Base-by-base conservation (phyloP, 2,329 filamentous ascomycete genomes). In the Purpureocillium takamizusanense region DNA sequence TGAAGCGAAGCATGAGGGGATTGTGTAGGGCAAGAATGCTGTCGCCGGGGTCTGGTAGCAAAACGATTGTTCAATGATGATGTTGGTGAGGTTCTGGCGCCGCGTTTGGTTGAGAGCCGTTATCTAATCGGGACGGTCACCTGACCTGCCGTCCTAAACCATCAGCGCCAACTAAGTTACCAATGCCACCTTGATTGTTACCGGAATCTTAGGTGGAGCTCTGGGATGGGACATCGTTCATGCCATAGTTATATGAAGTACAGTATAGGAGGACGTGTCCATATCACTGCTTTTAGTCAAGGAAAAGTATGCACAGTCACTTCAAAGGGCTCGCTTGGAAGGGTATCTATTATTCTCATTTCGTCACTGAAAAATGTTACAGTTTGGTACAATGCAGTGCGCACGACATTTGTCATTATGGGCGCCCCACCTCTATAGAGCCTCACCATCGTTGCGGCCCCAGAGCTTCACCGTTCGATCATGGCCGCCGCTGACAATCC, bases 401-500 rank as follows among this genome's bases (percentile, higher is more conserved):
- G n/a, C n/a, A n/a, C n/a, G n/a, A 25, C 21, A 25, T 25, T 10
- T 5, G 21, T 10, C 21, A 25, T 5, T 10, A 25, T 25, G 21
- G 21, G 21, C 6, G 21, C 6, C 10, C 21, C 21, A 10, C 21
- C 21, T 6, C 33, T 54, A 76, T 25, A 76, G 48, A 17, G 63
- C 63, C 48, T 81, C 70, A 40, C 74, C 74, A 55, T 87, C 85
- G 47, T 95, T 90, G 46, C 88, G 77, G 4, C 86, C 86, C 92
- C 92, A 98, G 3, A 98, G 69, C 68, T 98, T 98, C 36, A 97
- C 86, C 2, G 90, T 97, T 38, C 89, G 76, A 61, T 98, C 92
- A 56, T 95, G 86, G 3, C 92, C 89, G 48, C 87, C 88, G 57
- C 88, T 95, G 17, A 90, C 85, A 59, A 98, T 94, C 86, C 88